Base-by-base conservation (phyloP, 139 green algal species). In the Axilococcus clingmanii region DNA sequence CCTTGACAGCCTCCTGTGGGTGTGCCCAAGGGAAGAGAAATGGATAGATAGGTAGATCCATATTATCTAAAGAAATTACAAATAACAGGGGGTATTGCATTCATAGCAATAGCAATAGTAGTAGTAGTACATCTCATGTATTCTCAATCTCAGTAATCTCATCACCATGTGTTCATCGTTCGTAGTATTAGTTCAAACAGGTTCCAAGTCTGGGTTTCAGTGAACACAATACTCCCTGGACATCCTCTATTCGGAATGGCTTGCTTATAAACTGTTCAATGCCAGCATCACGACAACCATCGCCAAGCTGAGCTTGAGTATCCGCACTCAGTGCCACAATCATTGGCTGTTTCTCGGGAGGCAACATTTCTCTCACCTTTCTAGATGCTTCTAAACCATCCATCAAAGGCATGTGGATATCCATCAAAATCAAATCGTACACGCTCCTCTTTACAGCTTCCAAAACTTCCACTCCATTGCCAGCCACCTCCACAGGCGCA, bases 371-470 rank as follows among this genome's bases (percentile, higher is more conserved):
- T 27, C 65, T 59, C 56, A 87, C 76, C 24, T 51, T 61, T 5
- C 52, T 59, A 25, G 74, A 74, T 16, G 82, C 79, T 60, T 82
- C 71, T 31, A 92, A 48, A 3, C 82, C 82, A 54, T 91, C 79
- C 34, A 23, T 7, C 38, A 31, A 35, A 14, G 75, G 66, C 75
- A 85, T 79, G 43, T 79, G 72, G 5, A 85, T 67, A 61, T 92
- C 83, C 84, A 93, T 88, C 20, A 93, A 70, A 40, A 93, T 72
- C 24, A 93, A 55, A 68, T 93, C 83, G 34, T 83, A 90, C n/a
- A 15, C 34, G 27, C 24, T 53, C 31, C 41, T n/a, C 34, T 55
- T 40, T 12, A 41, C 61, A 0, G 44, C 57, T 24, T 55, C 28
- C 53, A 77, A 57, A 19, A 72, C 74, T 55, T 80, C 53, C 19